Base-by-base conservation (phyloP, 495 filamentous ascomycete species). In the Cryomyces antarcticus region DNA sequence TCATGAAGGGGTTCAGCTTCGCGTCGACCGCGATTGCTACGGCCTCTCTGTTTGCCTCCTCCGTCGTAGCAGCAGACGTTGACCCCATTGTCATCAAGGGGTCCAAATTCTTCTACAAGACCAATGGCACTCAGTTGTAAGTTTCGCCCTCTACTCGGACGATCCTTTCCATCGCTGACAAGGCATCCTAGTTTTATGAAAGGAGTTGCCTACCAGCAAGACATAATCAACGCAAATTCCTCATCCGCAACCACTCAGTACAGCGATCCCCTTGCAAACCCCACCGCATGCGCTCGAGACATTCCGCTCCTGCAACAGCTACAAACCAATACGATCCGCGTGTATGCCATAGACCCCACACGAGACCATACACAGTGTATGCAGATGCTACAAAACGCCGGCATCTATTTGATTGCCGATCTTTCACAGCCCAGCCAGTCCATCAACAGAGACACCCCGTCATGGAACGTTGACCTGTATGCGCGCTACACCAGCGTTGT, bases 361-460 rank as follows among this genome's bases (percentile, higher is more conserved):
- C 58, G 64, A 44, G 70, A 93, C 62, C 89, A 97, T 65, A 63
- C 63, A n/a, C 63, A 61, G 6, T 95, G 88, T 64, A 95, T 97
- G 88, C 59, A 71, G 44, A 55, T 85, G 52, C 68, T 97, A 13
- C 64, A 79, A 13, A 75, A 81, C 42, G 84, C 82, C 28, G 89
- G 85, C 47, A 97, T 97, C 62, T 97, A 97, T 58, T 73, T 97
- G 33, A 74, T 97, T 49, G 75, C 82, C 42, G 89, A 96, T 62
- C 67, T 97, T 43, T 81, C 80, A 28, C 71, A 84, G 52, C 87
- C 89, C 3, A 60, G 62, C 5, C 50, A 69, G 33, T 94, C 89
- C 10, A 93, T 97, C 66, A 80, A 87, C 66, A 77, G 87, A 34
- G 70, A 78, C 53, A 63, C 67, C 37, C 82, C 89, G 5, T 41